Evolutionary conservation across 805 yeast species (phyloP).

Genomic region (Ogataea salicorniae): DNA sequence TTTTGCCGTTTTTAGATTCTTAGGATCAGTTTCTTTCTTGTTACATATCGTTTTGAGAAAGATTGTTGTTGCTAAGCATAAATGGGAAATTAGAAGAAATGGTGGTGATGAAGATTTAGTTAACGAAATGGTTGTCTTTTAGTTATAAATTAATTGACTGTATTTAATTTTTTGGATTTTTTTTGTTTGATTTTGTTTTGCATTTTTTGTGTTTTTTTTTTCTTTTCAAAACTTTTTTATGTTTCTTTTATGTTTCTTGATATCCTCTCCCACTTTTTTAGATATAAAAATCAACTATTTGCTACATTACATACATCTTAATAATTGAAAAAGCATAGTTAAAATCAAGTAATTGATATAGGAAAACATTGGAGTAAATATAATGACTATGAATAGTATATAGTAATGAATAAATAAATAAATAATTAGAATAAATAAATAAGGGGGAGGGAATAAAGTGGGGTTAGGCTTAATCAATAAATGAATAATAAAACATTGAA

Average conservation of each 20-base stretch:
- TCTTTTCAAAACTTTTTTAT: too few species aligned
- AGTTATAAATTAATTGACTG: not conserved
- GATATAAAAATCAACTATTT: too few species aligned
- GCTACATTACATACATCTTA: too few species aligned
- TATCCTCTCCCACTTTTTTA: too few species aligned
- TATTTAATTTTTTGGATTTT: not conserved
- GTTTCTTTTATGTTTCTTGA: not conserved
- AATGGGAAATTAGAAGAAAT: conserved; percentile 25
- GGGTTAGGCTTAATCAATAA: not conserved
- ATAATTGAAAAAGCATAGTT: not conserved
- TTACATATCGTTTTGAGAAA: conserved; percentile 33
- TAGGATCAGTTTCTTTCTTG: conserved; percentile 75
- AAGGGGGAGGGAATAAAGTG: not conserved
- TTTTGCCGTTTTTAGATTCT: conserved; percentile 73
- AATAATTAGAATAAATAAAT: conserved; percentile 1
- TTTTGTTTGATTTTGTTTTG: not conserved
- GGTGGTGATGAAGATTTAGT: conserved; percentile 12
- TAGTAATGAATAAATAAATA: not conserved
- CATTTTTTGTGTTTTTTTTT: not conserved
- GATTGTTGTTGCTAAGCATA: conserved; percentile 27
- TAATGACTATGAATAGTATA: not conserved
- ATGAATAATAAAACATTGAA: not conserved
- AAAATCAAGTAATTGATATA: not conserved
- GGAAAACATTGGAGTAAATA: not conserved
- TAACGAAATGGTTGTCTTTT: conserved; percentile 18